A percentile compares a stretch with the other conserved stretches of the same genome.
These are phyloP conservation scores for Halophytophthora batemanensis DNA, from an alignment of 352 stramenopile species.

Conservation along the genomic window DNA sequence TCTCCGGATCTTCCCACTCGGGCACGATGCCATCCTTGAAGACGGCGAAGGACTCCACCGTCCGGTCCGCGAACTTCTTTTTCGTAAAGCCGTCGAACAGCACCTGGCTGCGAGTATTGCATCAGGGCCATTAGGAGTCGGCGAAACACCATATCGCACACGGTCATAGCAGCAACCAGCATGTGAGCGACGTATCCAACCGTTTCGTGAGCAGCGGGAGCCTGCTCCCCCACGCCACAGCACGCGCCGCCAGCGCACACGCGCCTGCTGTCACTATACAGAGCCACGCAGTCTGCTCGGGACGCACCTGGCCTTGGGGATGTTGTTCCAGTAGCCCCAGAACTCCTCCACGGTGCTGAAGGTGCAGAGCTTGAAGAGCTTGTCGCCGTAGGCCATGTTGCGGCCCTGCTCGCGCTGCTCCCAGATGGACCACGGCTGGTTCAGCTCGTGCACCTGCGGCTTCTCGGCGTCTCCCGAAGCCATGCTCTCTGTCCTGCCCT, in stretches of 20 bases:
- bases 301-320: conserved; percentile 79
- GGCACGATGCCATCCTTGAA: conserved; percentile 90
- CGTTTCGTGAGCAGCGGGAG: too few relatives aligned
- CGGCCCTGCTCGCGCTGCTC: conserved; percentile 81
- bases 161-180: too few relatives aligned
- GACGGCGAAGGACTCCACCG: conserved; percentile 92
- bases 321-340: conserved; percentile 91
- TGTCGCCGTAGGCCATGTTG: conserved; percentile 81
- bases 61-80: conserved; percentile 91
- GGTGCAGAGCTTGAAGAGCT: conserved; percentile 85
- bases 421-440: conserved; percentile 85
- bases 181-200: too few relatives aligned
- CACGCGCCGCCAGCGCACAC: too few relatives aligned
- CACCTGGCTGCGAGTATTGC: conserved; percentile 42
- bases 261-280: too few relatives aligned
- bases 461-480: conserved; percentile 48
- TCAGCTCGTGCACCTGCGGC: conserved; percentile 55
- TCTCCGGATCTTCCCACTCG: conserved; percentile 89
- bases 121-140: too few relatives aligned
- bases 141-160: too few relatives aligned
- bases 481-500: conserved; percentile 19
- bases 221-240: too few relatives aligned
- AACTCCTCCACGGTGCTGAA: conserved; percentile 89
- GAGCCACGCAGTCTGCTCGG: not conserved
- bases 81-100: conserved; percentile 79